Conservation (phyloP, 345 rosid species). For the Citrus unshiu region DNA sequence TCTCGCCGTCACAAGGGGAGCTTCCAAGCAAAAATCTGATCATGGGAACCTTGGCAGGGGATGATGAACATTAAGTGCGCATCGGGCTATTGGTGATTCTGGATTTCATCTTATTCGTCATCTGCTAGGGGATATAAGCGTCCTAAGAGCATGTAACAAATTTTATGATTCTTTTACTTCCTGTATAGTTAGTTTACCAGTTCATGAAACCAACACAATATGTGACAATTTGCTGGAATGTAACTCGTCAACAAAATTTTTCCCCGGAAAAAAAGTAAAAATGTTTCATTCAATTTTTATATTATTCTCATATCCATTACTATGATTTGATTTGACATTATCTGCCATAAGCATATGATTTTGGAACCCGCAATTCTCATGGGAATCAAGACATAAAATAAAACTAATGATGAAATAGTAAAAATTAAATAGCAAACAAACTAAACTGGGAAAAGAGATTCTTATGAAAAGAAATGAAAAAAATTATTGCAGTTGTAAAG, state of each 20-base stretch:
- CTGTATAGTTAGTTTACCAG: not conserved
- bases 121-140: not conserved
- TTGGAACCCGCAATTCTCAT: too few species aligned
- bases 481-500: too few species aligned
- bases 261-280: too few species aligned
- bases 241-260: not conserved
- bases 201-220: not conserved
- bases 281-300: too few species aligned
- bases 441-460: too few species aligned
- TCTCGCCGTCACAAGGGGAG: conserved; percentile 64
- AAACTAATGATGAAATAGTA: too few species aligned
- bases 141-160: not conserved
- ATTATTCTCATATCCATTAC: too few species aligned
- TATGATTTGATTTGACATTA: too few species aligned
- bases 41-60: conserved; percentile 77
- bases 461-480: too few species aligned
- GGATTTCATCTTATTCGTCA: not conserved
- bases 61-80: conserved; percentile 21
- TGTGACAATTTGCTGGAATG: not conserved
- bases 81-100: not conserved
- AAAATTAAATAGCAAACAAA: too few species aligned
- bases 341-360: too few species aligned
- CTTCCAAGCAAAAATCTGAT: conserved; percentile 68
- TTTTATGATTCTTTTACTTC: not conserved
- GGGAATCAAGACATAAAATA: too few species aligned